phyloP scores from a whole-genome alignment of 176 grass and related monocot genomes.

The Zea luxurians region DNA sequence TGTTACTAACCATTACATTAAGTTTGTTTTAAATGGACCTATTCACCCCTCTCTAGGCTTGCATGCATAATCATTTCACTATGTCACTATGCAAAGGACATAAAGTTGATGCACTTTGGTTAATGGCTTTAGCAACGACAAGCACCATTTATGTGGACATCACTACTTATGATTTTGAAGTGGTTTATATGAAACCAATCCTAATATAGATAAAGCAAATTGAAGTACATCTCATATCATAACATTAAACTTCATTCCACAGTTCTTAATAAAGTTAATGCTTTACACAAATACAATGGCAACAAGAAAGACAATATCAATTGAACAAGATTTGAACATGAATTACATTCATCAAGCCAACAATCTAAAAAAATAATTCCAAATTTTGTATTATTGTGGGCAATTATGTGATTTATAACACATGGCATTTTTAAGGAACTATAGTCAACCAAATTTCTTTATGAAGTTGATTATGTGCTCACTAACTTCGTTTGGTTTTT shows the following conservation, averaged over 20 bases:
- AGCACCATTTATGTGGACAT: neutral
- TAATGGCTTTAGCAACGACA: neutral
- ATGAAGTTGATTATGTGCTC: slow-evolving; percentile 55
- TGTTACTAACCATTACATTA: too few relatives aligned
- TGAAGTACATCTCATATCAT: neutral
- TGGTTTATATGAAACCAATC: neutral
- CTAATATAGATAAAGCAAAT: neutral
- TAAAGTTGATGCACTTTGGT: neutral
- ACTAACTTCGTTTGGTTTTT: slow-evolving; percentile 56
- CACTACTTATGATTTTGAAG: neutral
- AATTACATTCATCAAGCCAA: neutral
- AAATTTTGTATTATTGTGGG: neutral
- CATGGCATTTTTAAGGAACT: neutral
- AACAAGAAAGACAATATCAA: neutral
- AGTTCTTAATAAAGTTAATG: neutral
- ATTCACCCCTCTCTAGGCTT: too few relatives aligned
- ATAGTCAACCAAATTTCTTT: slow-evolving; percentile 40
- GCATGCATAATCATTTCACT: too few relatives aligned
- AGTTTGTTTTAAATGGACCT: too few relatives aligned
- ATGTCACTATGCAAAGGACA: neutral
- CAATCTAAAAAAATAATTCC: neutral
- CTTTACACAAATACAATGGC: neutral
- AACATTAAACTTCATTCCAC: neutral
- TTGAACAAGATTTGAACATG: neutral
- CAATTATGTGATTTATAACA: neutral